Evolutionary conservation across 805 yeast species (phyloP), one percentile per base, ranked within the genome.

Genomic region (Starmerella apis): DNA sequence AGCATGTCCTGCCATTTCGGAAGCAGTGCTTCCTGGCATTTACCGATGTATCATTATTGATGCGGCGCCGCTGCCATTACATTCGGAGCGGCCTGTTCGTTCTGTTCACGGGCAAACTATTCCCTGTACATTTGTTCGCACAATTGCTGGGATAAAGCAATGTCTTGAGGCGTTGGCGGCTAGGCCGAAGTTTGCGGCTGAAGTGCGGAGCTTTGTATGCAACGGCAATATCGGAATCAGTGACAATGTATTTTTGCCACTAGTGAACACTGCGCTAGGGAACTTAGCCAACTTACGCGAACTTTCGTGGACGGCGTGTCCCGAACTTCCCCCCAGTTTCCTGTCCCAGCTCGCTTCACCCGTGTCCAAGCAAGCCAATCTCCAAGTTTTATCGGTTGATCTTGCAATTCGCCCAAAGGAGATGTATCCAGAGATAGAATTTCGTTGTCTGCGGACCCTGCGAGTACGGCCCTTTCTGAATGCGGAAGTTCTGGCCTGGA

Each of bases 231-330:
- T 64, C 5, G 51, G 48, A 13, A 25, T 64, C 46, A 60, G 66
- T 43, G 68, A 64, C 41, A 48, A 41, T 23, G 61, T 53, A 27
- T 46, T 66, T 43, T 47, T 55, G 10, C 48, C 52, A 8, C 43
- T 45, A 16, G 38, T 62, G 11, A 36, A 46, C 13, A 47, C 35
- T 0, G 61, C 62, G 16, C 50, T 65, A 31, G 49, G 52, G 3
- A 51, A 52, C 19, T 53, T 66, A 51, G 23, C 18, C 9, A 50
- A 49, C 37, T 51, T 65, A 27, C 38, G 27, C 14, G 53, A 48
- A 10, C 52, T 65, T 14, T 58, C 61, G n/a, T 65, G 69, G 69
- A 53, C 59, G 20, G 63, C 66, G 9, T 59, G 63, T 32, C 68
- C 67, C 6, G 65, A 62, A 33, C 59, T 63, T 5, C 60, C 64